Base-by-base conservation (phyloP, 2,329 filamentous ascomycete genomes). In the Zarea fungicola region DNA sequence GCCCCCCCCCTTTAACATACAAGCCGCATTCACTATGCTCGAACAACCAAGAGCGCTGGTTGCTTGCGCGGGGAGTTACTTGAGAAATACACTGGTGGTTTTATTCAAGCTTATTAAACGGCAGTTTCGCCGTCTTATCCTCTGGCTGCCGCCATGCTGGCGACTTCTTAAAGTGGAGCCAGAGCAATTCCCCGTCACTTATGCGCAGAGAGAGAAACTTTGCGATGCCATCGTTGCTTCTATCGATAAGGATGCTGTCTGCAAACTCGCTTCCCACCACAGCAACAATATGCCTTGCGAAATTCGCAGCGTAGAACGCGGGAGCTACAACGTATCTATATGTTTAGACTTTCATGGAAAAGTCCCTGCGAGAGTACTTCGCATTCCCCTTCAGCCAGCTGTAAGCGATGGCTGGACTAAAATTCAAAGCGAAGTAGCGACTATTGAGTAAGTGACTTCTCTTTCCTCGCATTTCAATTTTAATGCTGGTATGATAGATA, bases 31-130 rank as follows among this genome's bases (percentile, higher is more conserved):
- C n/a, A n/a, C n/a, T n/a, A n/a, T n/a, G n/a, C n/a, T n/a, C n/a
- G n/a, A n/a, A n/a, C n/a, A n/a, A n/a, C n/a, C n/a, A n/a, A n/a
- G n/a, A n/a, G n/a, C n/a, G n/a, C n/a, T n/a, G n/a, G n/a, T n/a
- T n/a, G n/a, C n/a, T n/a, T n/a, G n/a, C n/a, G n/a, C n/a, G n/a
- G n/a, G n/a, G n/a, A n/a, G n/a, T n/a, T n/a, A 35, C 14, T 35
- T 45, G 43, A 32, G 26, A 23, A 32, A 45, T 32, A 45, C 42
- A 37, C 37, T 23, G 43, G 36, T 46, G 26, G 41, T 28, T 28
- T 31, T 42, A 28, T 32, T 23, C 41, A 32, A 13, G 26, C 28
- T 29, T 14, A 29, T 29, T 14, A 29, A 14, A 29, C 28, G 28
- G 8, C 28, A 29, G 14, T 29, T 8, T 8, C 14, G 28, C 28